Percentiles rank a stretch among this genome's conserved stretches.
Conservation (phyloP, 768 basidiomycete genomes). For the Tulasnella sp. region DNA sequence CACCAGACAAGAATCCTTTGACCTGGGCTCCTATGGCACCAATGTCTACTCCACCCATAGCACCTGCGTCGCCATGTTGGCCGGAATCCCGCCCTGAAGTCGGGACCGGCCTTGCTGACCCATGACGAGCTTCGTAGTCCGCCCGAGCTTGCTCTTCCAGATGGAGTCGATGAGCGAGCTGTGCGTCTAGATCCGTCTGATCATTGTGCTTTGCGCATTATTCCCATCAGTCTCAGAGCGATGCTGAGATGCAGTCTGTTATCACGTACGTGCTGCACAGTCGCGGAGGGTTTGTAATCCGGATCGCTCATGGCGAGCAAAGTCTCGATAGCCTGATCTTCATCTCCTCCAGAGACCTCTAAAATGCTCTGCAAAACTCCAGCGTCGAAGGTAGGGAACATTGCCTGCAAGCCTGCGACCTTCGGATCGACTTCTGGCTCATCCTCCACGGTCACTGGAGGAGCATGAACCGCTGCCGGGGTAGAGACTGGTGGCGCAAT, state of each 20-base stretch:
- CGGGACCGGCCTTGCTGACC: neutral
- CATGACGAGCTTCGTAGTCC: conserved; percentile 9
- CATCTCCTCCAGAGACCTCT: conserved; percentile 55
- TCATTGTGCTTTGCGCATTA: conserved; percentile 24
- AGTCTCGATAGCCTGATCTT: conserved; percentile 64
- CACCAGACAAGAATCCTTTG: conserved; percentile 36
- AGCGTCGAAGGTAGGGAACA: conserved; percentile 77
- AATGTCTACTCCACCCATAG: neutral
- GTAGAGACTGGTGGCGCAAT: neutral
- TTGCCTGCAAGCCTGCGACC: conserved; percentile 44
- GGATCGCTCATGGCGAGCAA: conserved; percentile 83
- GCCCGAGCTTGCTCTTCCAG: conserved; percentile 36
- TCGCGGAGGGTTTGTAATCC: conserved; percentile 37
- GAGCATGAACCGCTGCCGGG: neutral
- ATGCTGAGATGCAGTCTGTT: neutral
- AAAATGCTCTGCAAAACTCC: conserved; percentile 60
- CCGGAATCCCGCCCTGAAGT: neutral
- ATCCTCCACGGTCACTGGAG: neutral
- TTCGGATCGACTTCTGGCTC: conserved; percentile 30
- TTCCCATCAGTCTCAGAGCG: neutral
- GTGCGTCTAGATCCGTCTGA: conserved; percentile 67
- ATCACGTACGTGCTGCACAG: neutral
- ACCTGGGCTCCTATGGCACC: conserved; percentile 5
- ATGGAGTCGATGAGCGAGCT: conserved; percentile 60
- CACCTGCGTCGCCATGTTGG: neutral